phyloP scores from a whole-genome alignment of 2,329 filamentous ascomycete genomes.

The Paraphoma chrysanthemicola region DNA sequence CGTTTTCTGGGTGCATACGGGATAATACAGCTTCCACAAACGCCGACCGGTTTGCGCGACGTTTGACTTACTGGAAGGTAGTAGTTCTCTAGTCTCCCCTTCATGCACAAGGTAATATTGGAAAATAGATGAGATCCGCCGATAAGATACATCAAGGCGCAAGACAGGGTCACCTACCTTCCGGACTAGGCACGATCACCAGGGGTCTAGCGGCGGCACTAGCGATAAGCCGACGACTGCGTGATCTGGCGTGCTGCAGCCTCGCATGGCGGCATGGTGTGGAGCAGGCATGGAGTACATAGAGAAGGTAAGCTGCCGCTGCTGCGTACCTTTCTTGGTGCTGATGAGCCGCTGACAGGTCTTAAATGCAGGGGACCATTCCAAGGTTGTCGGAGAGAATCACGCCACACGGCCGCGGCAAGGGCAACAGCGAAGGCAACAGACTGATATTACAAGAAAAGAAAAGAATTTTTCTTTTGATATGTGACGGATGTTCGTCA shows the following conservation, averaged over 20 bases:
- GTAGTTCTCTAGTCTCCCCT: neutral
- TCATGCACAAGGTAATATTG: slow-evolving; percentile 5
- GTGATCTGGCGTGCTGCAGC: neutral
- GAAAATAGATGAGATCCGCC: slow-evolving; percentile 1
- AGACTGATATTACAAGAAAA: no score
- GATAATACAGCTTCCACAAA: no score
- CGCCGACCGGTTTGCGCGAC: neutral
- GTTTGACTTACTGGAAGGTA: neutral
- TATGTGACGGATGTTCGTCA: no score
- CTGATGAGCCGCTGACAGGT: neutral
- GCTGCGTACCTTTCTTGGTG: neutral
- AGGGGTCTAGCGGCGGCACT: slow-evolving; percentile 2
- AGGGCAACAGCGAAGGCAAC: no score
- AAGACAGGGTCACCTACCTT: slow-evolving; percentile 4
- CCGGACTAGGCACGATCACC: neutral
- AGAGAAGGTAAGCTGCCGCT: neutral
- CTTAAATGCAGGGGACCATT: no score
- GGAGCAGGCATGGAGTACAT: neutral
- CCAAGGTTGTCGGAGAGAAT: no score
- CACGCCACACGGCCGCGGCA: no score
- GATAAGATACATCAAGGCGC: neutral
- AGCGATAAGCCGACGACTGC: slow-evolving; percentile 3
- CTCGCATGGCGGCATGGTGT: neutral
- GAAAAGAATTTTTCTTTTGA: no score
- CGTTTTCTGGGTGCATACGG: neutral